These are phyloP conservation scores for Cardiosporidium cionae DNA, from an alignment of 169 alveolate genomes.

Conservation along the genomic window DNA sequence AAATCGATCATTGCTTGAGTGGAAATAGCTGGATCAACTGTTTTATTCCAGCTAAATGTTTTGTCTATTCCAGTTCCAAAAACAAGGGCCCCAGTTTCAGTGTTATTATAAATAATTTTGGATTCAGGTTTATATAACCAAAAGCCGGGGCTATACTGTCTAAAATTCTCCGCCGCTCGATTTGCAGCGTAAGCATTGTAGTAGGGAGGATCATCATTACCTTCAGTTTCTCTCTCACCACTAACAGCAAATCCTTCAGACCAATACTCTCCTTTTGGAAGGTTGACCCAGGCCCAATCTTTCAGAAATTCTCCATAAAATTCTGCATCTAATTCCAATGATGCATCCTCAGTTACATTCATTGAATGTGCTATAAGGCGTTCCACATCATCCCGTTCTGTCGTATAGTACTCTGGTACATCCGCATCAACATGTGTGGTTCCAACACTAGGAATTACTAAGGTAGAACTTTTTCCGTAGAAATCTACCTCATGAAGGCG, in stretches of 20 bases:
- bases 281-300: constrained; percentile 33
- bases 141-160: constrained; percentile 32
- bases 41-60: constrained; percentile 38
- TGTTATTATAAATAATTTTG: constrained; percentile 37
- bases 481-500: constrained; percentile 34
- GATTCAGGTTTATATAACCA: constrained; percentile 45
- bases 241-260: constrained; percentile 28
- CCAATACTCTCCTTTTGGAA: constrained; percentile 42
- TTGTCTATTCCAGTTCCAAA: constrained; percentile 42
- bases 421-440: constrained; percentile 14
- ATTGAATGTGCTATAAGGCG: constrained; percentile 20
- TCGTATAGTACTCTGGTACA: constrained; percentile 9
- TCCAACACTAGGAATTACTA: constrained; percentile 16
- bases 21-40: constrained; percentile 14
- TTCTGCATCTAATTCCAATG: constrained; percentile 15
- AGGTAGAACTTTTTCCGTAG: constrained; percentile 16
- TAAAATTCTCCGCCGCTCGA: constrained; percentile 18
- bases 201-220: constrained; percentile 19
- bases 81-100: constrained; percentile 36
- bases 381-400: constrained; percentile 22
- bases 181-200: constrained; percentile 31
- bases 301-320: constrained; percentile 37
- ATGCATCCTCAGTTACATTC: neutral
- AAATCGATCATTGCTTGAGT: constrained; percentile 35
- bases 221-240: constrained; percentile 37